Conservation (phyloP, 2,329 filamentous ascomycete species). For the Sporothrix schenckii region DNA sequence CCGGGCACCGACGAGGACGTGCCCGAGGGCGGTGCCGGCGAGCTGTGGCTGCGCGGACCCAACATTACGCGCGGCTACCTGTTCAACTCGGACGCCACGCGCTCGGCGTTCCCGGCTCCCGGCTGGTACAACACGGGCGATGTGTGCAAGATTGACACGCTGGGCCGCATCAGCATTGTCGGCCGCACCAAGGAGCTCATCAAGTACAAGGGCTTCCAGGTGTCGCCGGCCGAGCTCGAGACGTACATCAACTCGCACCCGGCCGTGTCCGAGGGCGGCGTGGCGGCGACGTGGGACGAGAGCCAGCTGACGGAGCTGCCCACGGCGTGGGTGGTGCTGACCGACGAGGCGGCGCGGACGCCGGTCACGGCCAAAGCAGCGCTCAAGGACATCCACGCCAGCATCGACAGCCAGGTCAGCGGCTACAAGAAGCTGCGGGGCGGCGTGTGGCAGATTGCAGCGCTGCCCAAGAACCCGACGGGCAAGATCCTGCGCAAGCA, state of each 20-base stretch:
- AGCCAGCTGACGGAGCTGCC: constrained; percentile 47
- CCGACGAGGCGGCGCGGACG: constrained; percentile 35
- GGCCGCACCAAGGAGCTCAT: constrained; percentile 49
- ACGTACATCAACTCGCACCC: constrained; percentile 44
- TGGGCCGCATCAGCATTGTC: constrained; percentile 44
- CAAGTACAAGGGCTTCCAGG: constrained; percentile 50
- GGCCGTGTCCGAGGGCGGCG: constrained; percentile 44
- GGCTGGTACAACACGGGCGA: constrained; percentile 54
- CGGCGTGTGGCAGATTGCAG: constrained; percentile 44
- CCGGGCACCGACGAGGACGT: constrained; percentile 42
- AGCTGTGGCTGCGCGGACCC: constrained; percentile 50
- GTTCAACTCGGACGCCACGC: constrained; percentile 46
- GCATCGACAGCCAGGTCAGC: constrained; percentile 45
- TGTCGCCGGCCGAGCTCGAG: constrained; percentile 47
- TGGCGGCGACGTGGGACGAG: constrained; percentile 46
- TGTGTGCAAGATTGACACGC: constrained; percentile 45
- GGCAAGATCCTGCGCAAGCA: constrained; percentile 43
- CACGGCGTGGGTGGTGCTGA: constrained; percentile 46
- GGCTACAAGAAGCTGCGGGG: constrained; percentile 49
- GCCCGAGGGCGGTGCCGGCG: constrained; percentile 34
- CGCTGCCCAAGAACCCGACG: constrained; percentile 45
- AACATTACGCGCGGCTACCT: constrained; percentile 49
- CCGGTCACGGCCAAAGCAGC: constrained; percentile 27
- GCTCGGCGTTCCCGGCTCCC: constrained; percentile 44
- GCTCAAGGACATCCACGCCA: constrained; percentile 42